A percentile compares a stretch with the other conserved stretches of the same genome.
Conservation (phyloP, 768 basidiomycete genomes). For the Nidularia sp. region DNA sequence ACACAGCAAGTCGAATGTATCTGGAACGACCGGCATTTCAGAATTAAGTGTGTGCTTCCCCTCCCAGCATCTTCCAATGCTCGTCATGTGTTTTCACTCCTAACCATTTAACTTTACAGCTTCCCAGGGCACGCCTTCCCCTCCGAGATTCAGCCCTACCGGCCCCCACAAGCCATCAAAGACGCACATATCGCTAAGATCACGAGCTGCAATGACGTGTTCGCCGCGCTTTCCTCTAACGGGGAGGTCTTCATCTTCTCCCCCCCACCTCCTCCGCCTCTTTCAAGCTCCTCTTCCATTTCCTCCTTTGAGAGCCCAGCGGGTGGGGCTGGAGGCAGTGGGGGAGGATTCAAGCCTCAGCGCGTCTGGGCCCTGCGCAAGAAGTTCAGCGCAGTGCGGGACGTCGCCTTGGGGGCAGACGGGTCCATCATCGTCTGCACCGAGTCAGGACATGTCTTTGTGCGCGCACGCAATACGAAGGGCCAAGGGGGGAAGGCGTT, state of each 20-base stretch:
- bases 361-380: slow-evolving; percentile 88
- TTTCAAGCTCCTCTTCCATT: not conserved
- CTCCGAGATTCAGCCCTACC: slow-evolving; percentile 70
- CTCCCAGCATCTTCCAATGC: not conserved
- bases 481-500: slow-evolving; percentile 39
- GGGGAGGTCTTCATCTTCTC: slow-evolving; percentile 92
- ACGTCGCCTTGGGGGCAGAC: slow-evolving; percentile 85
- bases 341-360: slow-evolving; percentile 65
- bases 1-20: slow-evolving; percentile 80
- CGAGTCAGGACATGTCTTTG: slow-evolving; percentile 89
- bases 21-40: slow-evolving; percentile 71
- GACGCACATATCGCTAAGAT: slow-evolving; percentile 77
- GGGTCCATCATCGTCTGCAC: slow-evolving; percentile 91
- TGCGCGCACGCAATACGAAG: slow-evolving; percentile 59
- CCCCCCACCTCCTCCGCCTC: slow-evolving; percentile 20
- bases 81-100: too few species aligned
- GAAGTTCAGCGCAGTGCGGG: slow-evolving; percentile 84
- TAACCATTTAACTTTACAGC: slow-evolving; percentile 23
- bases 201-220: slow-evolving; percentile 69
- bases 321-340: slow-evolving; percentile 21
- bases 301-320: slow-evolving; percentile 21
- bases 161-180: slow-evolving; percentile 72
- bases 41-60: slow-evolving; percentile 54
- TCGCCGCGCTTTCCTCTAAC: slow-evolving; percentile 78
- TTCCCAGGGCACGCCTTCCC: slow-evolving; percentile 81